Conservation (phyloP, 495 filamentous ascomycete species). For the Chlorociboria aeruginascens region DNA sequence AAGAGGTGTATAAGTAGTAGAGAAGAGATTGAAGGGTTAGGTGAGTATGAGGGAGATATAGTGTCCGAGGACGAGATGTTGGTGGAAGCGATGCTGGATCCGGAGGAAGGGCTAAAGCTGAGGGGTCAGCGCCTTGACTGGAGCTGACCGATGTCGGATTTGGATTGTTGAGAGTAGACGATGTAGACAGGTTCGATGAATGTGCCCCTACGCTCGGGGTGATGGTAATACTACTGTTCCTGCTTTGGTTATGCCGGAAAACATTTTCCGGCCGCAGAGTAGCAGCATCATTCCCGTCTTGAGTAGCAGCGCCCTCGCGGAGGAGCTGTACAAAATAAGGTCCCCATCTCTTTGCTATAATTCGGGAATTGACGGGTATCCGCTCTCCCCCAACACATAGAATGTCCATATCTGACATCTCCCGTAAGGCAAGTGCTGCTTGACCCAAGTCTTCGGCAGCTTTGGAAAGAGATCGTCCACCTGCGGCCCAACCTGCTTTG, state of each 20-base stretch:
- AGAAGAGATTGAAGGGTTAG: conserved; percentile 79
- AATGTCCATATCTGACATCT: conserved; percentile 96
- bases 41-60: conserved; percentile 88
- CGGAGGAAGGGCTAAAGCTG: conserved; percentile 27
- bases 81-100: conserved; percentile 47
- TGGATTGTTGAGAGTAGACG: conserved; percentile 39
- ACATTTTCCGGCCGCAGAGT: conserved; percentile 16
- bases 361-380: conserved; percentile 83
- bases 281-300: conserved; percentile 30
- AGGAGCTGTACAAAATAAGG: conserved; percentile 89
- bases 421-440: conserved; percentile 61
- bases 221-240: conserved; percentile 78
- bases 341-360: conserved; percentile 82
- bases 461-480: conserved; percentile 51
- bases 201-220: conserved; percentile 53
- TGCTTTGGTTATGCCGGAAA: conserved; percentile 29
- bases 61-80: conserved; percentile 62
- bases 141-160: conserved; percentile 18
- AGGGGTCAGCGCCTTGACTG: conserved; percentile 23
- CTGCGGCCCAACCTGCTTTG: conserved; percentile 50
- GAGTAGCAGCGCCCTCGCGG: conserved; percentile 54
- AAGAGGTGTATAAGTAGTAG: conserved; percentile 86
- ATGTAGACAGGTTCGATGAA: conserved; percentile 38
- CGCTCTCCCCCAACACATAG: conserved; percentile 80
- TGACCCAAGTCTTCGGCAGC: conserved; percentile 80